Evolutionary conservation across 2,329 filamentous ascomycete genomes (phyloP).

Genomic region (Fusarium sp.): DNA sequence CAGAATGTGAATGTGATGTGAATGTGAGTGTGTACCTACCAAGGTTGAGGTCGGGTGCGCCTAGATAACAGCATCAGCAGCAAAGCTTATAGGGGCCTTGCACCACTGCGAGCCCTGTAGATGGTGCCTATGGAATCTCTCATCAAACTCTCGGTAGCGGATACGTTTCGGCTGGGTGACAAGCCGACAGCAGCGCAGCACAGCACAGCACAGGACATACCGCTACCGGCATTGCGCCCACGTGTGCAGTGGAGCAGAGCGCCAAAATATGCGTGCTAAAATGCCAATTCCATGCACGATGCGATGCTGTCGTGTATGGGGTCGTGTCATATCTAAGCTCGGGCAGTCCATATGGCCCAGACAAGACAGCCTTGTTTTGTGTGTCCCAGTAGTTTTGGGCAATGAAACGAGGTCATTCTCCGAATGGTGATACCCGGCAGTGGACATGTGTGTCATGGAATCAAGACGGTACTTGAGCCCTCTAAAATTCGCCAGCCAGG

Average conservation of each 20-base stretch:
- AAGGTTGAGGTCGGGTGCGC: background rate
- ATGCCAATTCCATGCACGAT: slow-evolving; percentile 1
- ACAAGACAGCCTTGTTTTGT: background rate
- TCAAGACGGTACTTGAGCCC: slow-evolving; percentile 28
- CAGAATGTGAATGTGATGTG: background rate
- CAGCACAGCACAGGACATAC: slow-evolving; percentile 10
- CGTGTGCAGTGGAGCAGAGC: slow-evolving; percentile 38
- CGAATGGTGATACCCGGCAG: slow-evolving; percentile 15
- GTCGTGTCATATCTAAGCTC: slow-evolving; percentile 1
- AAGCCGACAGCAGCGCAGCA: background rate
- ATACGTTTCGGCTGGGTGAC: slow-evolving; percentile 24
- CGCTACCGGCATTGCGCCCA: slow-evolving; percentile 40
- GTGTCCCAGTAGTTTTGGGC: background rate
- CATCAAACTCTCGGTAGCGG: slow-evolving; percentile 15
- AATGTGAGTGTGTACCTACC: background rate
- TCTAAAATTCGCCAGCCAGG: slow-evolving; percentile 15
- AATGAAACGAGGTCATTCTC: background rate
- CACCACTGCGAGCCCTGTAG: background rate
- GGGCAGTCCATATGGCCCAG: background rate
- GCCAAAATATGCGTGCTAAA: slow-evolving; percentile 9
- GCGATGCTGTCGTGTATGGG: slow-evolving; percentile 12
- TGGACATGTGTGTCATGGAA: slow-evolving; percentile 6
- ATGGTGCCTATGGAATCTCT: background rate
- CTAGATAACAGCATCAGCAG: background rate
- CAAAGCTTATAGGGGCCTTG: background rate